A percentile compares a stretch with the other conserved stretches of the same genome.
Conservation (phyloP, 495 filamentous ascomycete species). For the Sordaria brevicollis region DNA sequence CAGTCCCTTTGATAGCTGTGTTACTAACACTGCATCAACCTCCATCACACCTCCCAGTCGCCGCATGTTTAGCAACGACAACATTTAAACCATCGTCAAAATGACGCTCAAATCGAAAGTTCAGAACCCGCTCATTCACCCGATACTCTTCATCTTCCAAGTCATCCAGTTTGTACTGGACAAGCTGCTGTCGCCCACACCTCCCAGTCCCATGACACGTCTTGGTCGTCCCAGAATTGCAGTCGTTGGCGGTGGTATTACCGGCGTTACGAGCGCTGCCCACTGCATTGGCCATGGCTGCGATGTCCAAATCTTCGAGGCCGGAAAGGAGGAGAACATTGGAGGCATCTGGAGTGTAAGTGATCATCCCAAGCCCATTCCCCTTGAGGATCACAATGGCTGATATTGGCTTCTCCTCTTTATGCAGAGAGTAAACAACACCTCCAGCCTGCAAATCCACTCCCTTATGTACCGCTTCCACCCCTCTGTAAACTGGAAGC, state of each 20-base stretch:
- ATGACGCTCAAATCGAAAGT: conserved; percentile 1
- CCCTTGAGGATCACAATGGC: background rate
- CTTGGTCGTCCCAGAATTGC: conserved; percentile 57
- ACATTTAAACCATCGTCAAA: background rate
- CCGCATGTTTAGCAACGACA: background rate
- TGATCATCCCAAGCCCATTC: background rate
- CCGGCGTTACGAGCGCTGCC: conserved; percentile 69
- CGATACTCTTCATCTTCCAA: conserved; percentile 51
- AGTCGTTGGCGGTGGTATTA: conserved; percentile 76
- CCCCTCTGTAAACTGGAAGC: conserved; percentile 62
- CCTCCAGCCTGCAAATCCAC: conserved; percentile 72
- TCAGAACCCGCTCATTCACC: conserved; percentile 22
- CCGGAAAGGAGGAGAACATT: conserved; percentile 47
- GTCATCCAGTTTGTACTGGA: conserved; percentile 56
- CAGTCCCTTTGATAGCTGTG: background rate
- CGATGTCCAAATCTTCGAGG: conserved; percentile 70
- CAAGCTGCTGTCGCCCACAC: conserved; percentile 57
- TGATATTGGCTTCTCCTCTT: background rate
- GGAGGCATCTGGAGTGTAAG: conserved; percentile 82
- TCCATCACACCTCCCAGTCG: background rate
- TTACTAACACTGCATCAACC: background rate
- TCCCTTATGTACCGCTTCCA: conserved; percentile 85
- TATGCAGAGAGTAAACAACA: conserved; percentile 65
- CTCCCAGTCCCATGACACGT: conserved; percentile 46
- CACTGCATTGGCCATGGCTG: conserved; percentile 86